These are phyloP conservation scores for Fusarium xylarioides DNA, from an alignment of 2,329 filamentous ascomycete genomes.

Conservation along the genomic window DNA sequence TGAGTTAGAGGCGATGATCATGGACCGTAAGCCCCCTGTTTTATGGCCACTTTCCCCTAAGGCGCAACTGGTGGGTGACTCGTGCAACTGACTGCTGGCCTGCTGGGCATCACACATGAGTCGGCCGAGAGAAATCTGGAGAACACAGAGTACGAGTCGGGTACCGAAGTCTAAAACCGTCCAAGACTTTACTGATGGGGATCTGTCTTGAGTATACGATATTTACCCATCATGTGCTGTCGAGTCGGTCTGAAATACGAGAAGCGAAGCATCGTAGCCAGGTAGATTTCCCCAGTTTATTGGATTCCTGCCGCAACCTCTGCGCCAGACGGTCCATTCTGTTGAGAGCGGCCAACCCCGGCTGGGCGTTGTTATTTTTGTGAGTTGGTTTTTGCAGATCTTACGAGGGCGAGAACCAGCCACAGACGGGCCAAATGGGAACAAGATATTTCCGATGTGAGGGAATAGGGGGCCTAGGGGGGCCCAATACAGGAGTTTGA, in stretches of 20 bases:
- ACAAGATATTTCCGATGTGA: slow-evolving; percentile 23
- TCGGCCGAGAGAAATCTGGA: slow-evolving; percentile 22
- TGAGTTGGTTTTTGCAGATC: slow-evolving; percentile 32
- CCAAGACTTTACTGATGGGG: slow-evolving; percentile 2
- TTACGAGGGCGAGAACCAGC: slow-evolving; percentile 35
- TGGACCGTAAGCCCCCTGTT: slow-evolving; percentile 23
- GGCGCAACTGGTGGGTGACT: slow-evolving; percentile 17
- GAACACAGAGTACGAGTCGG: slow-evolving; percentile 12
- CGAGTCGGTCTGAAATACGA: slow-evolving; percentile 26
- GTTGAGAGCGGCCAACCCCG: slow-evolving; percentile 9
- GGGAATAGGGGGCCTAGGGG: slow-evolving; percentile 13
- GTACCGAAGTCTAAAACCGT: slow-evolving; percentile 3
- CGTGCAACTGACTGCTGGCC: not conserved
- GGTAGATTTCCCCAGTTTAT: slow-evolving; percentile 4
- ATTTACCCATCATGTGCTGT: slow-evolving; percentile 25
- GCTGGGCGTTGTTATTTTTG: slow-evolving; percentile 14
- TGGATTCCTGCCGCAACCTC: slow-evolving; percentile 4
- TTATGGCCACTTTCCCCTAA: not conserved
- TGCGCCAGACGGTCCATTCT: slow-evolving; percentile 12
- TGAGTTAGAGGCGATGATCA: slow-evolving; percentile 8
- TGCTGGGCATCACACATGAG: slow-evolving; percentile 12
- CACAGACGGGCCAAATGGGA: slow-evolving; percentile 14
- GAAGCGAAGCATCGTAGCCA: slow-evolving; percentile 17
- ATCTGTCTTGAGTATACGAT: not conserved
- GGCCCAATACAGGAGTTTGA: not conserved